phyloP scores from a whole-genome alignment of 2,329 filamentous ascomycete genomes.

The Aureobasidium uvarum region DNA sequence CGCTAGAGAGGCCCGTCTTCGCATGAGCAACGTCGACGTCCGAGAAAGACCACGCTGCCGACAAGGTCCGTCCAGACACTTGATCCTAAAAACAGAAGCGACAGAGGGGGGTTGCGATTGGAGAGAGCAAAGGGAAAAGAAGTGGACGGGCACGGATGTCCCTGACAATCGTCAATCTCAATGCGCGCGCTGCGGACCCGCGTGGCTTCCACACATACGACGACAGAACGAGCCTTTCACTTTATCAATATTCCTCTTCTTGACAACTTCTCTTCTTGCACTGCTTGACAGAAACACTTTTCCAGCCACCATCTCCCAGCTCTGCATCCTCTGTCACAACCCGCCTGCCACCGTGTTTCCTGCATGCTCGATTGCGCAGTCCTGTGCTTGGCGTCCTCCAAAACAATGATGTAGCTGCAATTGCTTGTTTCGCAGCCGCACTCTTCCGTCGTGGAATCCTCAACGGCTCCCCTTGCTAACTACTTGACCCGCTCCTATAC shows the following conservation, averaged over 20 bases:
- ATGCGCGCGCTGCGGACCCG: conserved; percentile 6
- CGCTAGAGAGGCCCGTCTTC: conserved; percentile 43
- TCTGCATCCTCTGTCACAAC: not conserved
- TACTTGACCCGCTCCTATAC: not conserved
- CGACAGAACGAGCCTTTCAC: not conserved
- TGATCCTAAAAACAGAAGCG: conserved; percentile 7
- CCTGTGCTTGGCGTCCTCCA: conserved; percentile 3
- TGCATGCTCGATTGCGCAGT: conserved; percentile 14
- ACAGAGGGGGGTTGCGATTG: conserved; percentile 4
- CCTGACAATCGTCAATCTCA: conserved; percentile 8
- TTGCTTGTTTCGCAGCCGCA: conserved; percentile 20
- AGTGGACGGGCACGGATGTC: not conserved
- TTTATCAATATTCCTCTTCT: not conserved
- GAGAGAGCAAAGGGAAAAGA: not conserved
- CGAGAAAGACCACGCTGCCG: not conserved
- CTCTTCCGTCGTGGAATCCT: not conserved
- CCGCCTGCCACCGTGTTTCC: conserved; percentile 11
- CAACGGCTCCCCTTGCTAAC: conserved; percentile 12
- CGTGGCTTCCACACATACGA: conserved; percentile 13
- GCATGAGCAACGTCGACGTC: conserved; percentile 37
- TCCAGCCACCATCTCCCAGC: conserved; percentile 17
- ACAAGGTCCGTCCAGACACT: conserved; percentile 5
- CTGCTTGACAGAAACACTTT: not conserved
- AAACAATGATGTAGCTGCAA: conserved; percentile 6
- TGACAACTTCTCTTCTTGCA: not conserved